Conservation (phyloP, 257 asterid species). For the Solanum virginianum region DNA sequence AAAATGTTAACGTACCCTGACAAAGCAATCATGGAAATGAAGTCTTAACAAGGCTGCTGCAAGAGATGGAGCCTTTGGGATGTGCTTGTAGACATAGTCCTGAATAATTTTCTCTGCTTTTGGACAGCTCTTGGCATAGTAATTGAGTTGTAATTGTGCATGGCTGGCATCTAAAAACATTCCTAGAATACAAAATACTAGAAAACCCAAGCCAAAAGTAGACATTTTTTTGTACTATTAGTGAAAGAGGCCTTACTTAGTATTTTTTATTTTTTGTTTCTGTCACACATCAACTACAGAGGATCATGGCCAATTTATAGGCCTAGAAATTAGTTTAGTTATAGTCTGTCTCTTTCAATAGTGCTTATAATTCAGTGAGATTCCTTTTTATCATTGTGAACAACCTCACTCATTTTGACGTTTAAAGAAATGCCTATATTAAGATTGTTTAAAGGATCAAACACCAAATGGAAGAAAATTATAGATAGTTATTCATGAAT, state of each 20-base stretch:
- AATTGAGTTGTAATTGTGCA: neutral
- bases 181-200: neutral
- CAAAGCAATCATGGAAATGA: slow-evolving; percentile 29
- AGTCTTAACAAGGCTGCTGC: slow-evolving; percentile 17
- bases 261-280: neutral
- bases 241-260: neutral
- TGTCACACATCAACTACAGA: neutral
- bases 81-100: neutral
- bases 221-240: neutral
- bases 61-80: slow-evolving; percentile 4
- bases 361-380: neutral
- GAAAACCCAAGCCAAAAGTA: neutral
- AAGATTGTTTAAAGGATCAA: neutral
- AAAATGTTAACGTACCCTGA: neutral
- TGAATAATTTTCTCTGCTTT: slow-evolving; percentile 7
- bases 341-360: neutral
- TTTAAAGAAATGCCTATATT: neutral
- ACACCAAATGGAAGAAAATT: neutral
- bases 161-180: neutral
- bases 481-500: neutral
- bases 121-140: neutral
- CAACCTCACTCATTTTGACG: neutral
- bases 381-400: neutral
- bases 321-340: neutral
- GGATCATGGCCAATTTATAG: neutral